A percentile compares a stretch with the other conserved stretches of the same genome.
phyloP scores from a whole-genome alignment of 2,329 filamentous ascomycete species.

The Penicillium rolfsii region DNA sequence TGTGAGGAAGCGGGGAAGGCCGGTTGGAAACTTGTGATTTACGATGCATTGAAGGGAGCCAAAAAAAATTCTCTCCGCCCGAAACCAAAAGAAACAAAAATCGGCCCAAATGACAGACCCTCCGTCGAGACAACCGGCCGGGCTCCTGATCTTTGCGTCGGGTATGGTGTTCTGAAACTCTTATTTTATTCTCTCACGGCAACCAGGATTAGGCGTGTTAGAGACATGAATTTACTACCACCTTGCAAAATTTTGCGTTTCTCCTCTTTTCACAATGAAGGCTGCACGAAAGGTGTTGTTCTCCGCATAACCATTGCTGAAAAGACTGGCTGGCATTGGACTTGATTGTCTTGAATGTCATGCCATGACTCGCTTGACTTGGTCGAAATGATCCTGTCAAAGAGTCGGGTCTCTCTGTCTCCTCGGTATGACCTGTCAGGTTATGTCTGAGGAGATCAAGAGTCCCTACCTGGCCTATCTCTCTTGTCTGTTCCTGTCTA shows the following conservation, averaged over 20 bases:
- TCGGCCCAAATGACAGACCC: conserved; percentile 24
- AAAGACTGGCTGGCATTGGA: conserved; percentile 35
- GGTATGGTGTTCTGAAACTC: conserved; percentile 36
- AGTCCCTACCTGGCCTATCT: conserved; percentile 30
- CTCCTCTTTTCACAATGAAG: conserved; percentile 60
- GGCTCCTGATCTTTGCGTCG: conserved; percentile 32
- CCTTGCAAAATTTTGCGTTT: conserved; percentile 24
- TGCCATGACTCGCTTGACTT: conserved; percentile 29
- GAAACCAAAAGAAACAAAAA: conserved; percentile 32
- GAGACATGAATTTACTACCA: conserved; percentile 44
- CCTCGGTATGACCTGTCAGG: conserved; percentile 6
- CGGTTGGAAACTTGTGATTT: conserved; percentile 36
- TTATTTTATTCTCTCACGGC: conserved; percentile 39
- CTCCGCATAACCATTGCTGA: conserved; percentile 63
- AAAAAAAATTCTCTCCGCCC: conserved; percentile 29
- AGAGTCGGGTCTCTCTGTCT: conserved; percentile 26
- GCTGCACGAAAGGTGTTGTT: conserved; percentile 60
- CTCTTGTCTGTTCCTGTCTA: conserved; percentile 30
- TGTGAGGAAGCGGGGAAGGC: conserved; percentile 32
- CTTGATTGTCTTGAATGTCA: conserved; percentile 14
- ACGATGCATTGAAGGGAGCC: conserved; percentile 39
- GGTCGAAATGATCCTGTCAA: conserved; percentile 23
- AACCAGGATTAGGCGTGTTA: conserved; percentile 46
- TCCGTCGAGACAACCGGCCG: conserved; percentile 22
- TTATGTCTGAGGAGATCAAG: conserved; percentile 6